A percentile compares a stretch with the other conserved stretches of the same genome.
Conservation (phyloP, 139 green algal species). For the Closterium sp. region DNA sequence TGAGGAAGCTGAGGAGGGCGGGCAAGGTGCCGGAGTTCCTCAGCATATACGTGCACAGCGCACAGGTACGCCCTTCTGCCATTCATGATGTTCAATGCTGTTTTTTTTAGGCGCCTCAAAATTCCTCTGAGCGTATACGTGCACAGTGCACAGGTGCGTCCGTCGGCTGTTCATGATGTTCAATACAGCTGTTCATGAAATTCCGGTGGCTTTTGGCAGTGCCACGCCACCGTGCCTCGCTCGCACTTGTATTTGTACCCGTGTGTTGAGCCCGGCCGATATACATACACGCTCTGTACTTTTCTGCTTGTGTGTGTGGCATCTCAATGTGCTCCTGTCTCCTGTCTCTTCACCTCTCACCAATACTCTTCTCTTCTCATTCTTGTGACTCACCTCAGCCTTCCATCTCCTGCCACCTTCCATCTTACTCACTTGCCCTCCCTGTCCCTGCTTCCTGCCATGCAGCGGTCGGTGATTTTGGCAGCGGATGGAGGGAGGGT, state of each 20-base stretch:
- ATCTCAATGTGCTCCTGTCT: not conserved
- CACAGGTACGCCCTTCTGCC: conserved; percentile 24
- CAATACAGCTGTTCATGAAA: no score
- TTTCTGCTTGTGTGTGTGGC: not conserved
- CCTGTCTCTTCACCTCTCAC: not conserved
- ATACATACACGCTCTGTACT: not conserved
- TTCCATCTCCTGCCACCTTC: not conserved
- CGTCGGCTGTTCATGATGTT: no score
- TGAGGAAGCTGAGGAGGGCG: conserved; percentile 69
- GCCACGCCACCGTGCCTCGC: no score
- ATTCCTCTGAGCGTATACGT: no score
- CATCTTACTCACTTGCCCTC: not conserved
- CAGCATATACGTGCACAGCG: conserved; percentile 65
- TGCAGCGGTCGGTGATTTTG: conserved; percentile 64
- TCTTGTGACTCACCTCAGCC: not conserved
- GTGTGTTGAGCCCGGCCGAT: not conserved
- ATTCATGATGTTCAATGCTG: no score
- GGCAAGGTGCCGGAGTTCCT: conserved; percentile 87
- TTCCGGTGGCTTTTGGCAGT: no score
- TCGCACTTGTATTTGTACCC: no score
- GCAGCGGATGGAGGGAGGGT: conserved; percentile 87
- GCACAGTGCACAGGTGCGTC: no score
- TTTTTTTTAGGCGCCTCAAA: no score
- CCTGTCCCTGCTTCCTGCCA: conserved; percentile 1
- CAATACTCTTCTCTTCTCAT: not conserved